phyloP scores from a whole-genome alignment of 306 rosid species.

The Alnus rubra region DNA sequence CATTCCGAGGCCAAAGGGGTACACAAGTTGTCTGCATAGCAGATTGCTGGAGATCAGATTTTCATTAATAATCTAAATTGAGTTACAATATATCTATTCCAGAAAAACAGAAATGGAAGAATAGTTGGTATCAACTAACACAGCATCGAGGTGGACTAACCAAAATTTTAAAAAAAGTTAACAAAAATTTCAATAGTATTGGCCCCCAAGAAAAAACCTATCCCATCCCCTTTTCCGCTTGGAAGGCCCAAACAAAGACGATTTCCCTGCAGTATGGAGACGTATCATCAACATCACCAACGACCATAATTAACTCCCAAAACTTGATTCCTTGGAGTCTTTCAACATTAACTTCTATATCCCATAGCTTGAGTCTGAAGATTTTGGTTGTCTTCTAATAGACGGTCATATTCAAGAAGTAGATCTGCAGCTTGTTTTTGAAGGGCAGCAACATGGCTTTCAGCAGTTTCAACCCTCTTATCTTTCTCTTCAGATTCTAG shows the following conservation, averaged over 20 bases:
- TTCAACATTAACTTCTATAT: slow-evolving; percentile 34
- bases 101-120: neutral
- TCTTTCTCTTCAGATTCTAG: slow-evolving; percentile 62
- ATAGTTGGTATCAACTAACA: neutral
- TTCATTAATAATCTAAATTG: neutral
- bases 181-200: neutral
- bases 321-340: slow-evolving; percentile 11
- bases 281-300: slow-evolving; percentile 25
- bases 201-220: neutral
- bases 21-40: neutral
- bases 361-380: slow-evolving; percentile 63
- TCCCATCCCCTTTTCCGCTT: slow-evolving; percentile 20
- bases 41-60: neutral
- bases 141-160: neutral
- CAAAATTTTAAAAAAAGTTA: slow-evolving; percentile 10
- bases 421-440: slow-evolving; percentile 82
- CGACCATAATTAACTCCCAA: slow-evolving; percentile 24
- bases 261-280: slow-evolving; percentile 14
- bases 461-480: slow-evolving; percentile 63
- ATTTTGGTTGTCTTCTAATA: slow-evolving; percentile 82
- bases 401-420: slow-evolving; percentile 75
- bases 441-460: slow-evolving; percentile 69
- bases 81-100: neutral
- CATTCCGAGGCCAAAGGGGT: neutral
- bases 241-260: slow-evolving; percentile 19